These are phyloP conservation scores for Talaromyces sp. DNA, from an alignment of 2,329 filamentous ascomycete genomes.

Conservation along the genomic window DNA sequence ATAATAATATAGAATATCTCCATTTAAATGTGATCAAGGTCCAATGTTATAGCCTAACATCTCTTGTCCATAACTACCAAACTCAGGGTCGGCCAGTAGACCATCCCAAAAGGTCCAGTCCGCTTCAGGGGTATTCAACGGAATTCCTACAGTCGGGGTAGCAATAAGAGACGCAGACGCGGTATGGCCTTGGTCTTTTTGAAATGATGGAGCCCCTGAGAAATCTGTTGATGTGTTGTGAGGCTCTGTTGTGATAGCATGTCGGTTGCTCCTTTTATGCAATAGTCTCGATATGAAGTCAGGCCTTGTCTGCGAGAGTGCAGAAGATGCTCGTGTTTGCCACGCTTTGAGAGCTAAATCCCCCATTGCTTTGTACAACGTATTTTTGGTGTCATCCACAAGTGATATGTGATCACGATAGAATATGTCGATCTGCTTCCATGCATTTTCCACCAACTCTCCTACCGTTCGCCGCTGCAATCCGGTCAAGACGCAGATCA, in stretches of 20 bases:
- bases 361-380: slow-evolving; percentile 8
- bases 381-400: slow-evolving; percentile 7
- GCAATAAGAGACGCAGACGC: not conserved
- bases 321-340: slow-evolving; percentile 6
- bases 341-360: slow-evolving; percentile 13
- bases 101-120: slow-evolving; percentile 8
- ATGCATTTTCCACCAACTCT: slow-evolving; percentile 10
- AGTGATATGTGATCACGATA: slow-evolving; percentile 11
- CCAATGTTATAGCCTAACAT: not conserved
- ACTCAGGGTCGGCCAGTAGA: not conserved
- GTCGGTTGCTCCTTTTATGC: not conserved
- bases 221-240: not conserved
- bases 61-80: not conserved
- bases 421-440: slow-evolving; percentile 12
- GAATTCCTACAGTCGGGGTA: not conserved
- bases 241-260: not conserved
- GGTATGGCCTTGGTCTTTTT: not conserved
- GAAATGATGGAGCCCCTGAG: not conserved
- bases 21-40: not conserved
- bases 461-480: slow-evolving; percentile 8
- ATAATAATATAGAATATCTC: not conserved
- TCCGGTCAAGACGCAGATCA: slow-evolving; percentile 11
- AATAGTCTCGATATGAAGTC: slow-evolving; percentile 3
- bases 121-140: not conserved
- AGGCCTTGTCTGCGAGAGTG: not conserved